Evolutionary conservation across 164 flowering plant genomes (phyloP), one percentile per base, ranked within the genome.

Genomic region (Umbilicus rupestris): DNA sequence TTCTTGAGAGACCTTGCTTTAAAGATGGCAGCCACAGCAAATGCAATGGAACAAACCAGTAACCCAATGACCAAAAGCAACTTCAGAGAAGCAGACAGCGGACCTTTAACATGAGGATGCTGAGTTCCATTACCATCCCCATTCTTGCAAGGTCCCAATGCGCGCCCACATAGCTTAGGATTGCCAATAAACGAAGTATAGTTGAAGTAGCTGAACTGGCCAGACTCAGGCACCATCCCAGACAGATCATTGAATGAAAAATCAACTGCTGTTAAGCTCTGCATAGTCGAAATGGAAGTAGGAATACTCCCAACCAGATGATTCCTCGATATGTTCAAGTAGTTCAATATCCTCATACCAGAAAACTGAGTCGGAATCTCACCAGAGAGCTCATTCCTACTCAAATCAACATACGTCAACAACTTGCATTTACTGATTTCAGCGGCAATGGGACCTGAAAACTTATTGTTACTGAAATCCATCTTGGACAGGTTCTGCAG

Each of bases 191-290:
- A 95, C 0, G 96, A 89, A 1, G 96, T 88, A 68, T 80, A 80
- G 65, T 95, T 95, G 81, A 95, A 92, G 86, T 87, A 92, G 76
- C 94, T 88, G 71, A 95, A 95, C 77, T 95, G 97, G 64, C 99
- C 97, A 39, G 89, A 81, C 0, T 83, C 92, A 2, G 97, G 99
- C 57, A 95, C 96, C 73, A 87, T 72, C 63, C 99, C 99, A 44
- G 96, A 83, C 30, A 95, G 83, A 70, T 92, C 86, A 74, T 95
- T 95, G 62, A 87, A 91, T 0, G 97, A 89, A 59, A 95, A 92
- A 82, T 95, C 97, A 26, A 86, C 97, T 3, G 93, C 79, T 16
- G 97, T 92, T 50, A 95, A 79, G 76, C 99, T 95, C 71, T 92
- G 97, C 99, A 95, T 95, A 7, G 77, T 55, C 11, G 96, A 52